phyloP scores from a whole-genome alignment of 163 green algal species.

The Chlorella variabilis region DNA sequence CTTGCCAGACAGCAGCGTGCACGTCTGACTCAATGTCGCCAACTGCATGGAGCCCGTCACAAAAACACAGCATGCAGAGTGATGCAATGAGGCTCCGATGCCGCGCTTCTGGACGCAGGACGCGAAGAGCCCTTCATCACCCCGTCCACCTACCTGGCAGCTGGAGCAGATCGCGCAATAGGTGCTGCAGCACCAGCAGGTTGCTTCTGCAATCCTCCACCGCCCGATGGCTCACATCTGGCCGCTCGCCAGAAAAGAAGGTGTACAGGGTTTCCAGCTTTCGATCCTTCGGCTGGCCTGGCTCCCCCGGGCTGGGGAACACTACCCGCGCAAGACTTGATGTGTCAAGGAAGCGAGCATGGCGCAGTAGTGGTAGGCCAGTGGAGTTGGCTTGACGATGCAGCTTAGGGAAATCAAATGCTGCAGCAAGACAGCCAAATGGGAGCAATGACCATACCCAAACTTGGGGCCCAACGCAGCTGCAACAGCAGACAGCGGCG shows the following conservation, averaged over 20 bases:
- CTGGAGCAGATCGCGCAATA: slow-evolving; percentile 23
- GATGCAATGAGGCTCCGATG: too few species aligned
- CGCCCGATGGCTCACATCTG: slow-evolving; percentile 38
- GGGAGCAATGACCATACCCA: too few species aligned
- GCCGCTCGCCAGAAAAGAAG: slow-evolving; percentile 14
- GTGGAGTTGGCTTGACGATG: background rate
- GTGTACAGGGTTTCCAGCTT: slow-evolving; percentile 21
- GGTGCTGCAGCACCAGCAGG: slow-evolving; percentile 28
- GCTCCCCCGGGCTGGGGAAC: background rate
- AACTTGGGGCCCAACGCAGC: background rate
- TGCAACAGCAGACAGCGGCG: background rate
- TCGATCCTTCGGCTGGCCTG: slow-evolving; percentile 4
- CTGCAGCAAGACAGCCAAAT: slow-evolving; percentile 7
- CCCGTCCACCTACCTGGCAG: background rate
- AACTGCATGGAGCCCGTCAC: background rate
- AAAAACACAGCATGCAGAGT: too few species aligned
- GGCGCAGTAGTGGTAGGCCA: slow-evolving; percentile 18
- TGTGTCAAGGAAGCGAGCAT: slow-evolving; percentile 53
- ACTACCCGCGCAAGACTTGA: slow-evolving; percentile 15
- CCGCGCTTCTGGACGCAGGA: too few species aligned
- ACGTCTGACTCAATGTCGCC: background rate
- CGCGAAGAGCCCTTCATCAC: background rate
- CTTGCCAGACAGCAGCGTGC: background rate
- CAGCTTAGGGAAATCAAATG: slow-evolving; percentile 47
- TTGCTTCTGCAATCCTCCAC: slow-evolving; percentile 37